Evolutionary conservation across 345 rosid genomes (phyloP).

Genomic region (Reutealis trisperma): DNA sequence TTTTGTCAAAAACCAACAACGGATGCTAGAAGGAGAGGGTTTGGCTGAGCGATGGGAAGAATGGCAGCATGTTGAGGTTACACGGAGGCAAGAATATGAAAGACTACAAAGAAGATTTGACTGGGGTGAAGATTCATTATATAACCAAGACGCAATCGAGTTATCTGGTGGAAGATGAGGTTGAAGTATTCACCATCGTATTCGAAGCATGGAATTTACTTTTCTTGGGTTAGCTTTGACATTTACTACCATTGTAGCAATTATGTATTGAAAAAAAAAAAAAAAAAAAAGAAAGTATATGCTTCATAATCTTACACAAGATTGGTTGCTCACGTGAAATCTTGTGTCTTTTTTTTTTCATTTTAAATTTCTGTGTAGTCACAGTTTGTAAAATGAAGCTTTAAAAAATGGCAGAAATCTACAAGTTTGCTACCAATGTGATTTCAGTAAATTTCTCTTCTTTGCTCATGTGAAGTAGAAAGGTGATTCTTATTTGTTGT

Average conservation of each 20-base stretch:
- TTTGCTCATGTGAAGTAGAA: not conserved
- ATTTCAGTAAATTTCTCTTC: not conserved
- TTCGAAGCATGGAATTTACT: not conserved
- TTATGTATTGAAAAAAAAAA: not conserved
- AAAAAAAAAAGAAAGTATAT: too few species aligned
- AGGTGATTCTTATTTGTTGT: too few species aligned
- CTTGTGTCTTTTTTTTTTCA: not conserved
- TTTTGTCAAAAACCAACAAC: too few species aligned
- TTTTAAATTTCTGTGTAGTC: not conserved
- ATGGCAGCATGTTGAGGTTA: conserved; percentile 88
- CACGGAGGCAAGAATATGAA: conserved; percentile 80
- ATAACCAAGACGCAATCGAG: conserved; percentile 82
- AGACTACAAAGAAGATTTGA: conserved; percentile 77
- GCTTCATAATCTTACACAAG: not conserved
- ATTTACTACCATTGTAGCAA: not conserved
- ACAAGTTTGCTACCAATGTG: not conserved
- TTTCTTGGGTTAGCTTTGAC: conserved; percentile 4
- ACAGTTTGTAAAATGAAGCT: not conserved
- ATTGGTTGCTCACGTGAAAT: not conserved
- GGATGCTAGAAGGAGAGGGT: conserved; percentile 99
- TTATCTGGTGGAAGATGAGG: conserved; percentile 86
- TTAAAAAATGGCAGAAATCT: not conserved
- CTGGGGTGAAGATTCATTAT: conserved; percentile 80
- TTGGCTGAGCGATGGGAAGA: conserved; percentile 97
- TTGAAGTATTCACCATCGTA: not conserved